Evolutionary conservation across 805 yeast genomes (phyloP).

Genomic region (Ogataea pini): DNA sequence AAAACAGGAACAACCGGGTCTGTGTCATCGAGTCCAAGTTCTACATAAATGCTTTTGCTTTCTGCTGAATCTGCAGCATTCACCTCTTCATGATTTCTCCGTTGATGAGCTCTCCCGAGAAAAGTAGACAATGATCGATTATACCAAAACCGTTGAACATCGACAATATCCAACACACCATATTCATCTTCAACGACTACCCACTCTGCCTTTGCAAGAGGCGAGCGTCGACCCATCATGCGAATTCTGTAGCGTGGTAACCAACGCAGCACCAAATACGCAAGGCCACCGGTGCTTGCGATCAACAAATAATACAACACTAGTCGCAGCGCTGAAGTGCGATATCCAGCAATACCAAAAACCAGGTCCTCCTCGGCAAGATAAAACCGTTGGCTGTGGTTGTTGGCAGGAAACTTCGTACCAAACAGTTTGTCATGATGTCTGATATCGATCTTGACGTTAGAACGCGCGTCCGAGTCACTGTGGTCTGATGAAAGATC

Average conservation of each 20-base stretch:
- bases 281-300: slow-evolving; percentile 64
- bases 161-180: slow-evolving; percentile 73
- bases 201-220: slow-evolving; percentile 87
- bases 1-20: slow-evolving; percentile 73
- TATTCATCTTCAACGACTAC: slow-evolving; percentile 90
- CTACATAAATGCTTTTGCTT: background rate
- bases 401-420: slow-evolving; percentile 39
- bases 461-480: slow-evolving; percentile 15
- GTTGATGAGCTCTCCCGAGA: slow-evolving; percentile 33
- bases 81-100: slow-evolving; percentile 11
- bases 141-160: slow-evolving; percentile 60
- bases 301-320: slow-evolving; percentile 56
- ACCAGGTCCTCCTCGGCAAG: slow-evolving; percentile 95
- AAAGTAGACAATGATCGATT: slow-evolving; percentile 73
- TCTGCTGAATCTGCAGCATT: slow-evolving; percentile 16
- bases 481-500: slow-evolving; percentile 17
- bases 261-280: slow-evolving; percentile 80
- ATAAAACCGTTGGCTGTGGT: slow-evolving; percentile 76
- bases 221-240: slow-evolving; percentile 61
- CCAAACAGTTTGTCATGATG: slow-evolving; percentile 48
- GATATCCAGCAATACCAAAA: slow-evolving; percentile 90
- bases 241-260: slow-evolving; percentile 72
- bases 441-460: slow-evolving; percentile 29
- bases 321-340: slow-evolving; percentile 48
- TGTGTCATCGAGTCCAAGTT: slow-evolving; percentile 32